These are phyloP conservation scores for Tulasnella sp. DNA, from an alignment of 768 basidiomycete genomes.

Conservation along the genomic window DNA sequence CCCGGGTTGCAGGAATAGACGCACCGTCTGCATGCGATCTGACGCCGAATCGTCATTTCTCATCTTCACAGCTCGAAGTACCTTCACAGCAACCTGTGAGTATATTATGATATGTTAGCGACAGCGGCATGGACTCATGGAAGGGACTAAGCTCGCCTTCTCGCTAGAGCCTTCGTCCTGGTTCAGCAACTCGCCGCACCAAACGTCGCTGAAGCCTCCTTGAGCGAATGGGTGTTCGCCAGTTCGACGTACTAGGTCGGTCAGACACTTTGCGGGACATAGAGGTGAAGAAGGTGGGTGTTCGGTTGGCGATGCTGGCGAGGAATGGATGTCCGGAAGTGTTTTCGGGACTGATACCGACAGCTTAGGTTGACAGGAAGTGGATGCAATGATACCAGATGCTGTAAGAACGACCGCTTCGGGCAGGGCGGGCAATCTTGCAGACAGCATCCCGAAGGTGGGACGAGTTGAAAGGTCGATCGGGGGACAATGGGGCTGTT, in stretches of 20 bases:
- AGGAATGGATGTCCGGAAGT: neutral
- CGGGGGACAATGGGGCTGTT: too few relatives aligned
- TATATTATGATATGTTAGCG: neutral
- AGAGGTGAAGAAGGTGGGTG: neutral
- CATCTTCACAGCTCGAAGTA: slow-evolving; percentile 6
- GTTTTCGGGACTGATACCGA: too few relatives aligned
- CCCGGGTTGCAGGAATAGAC: neutral
- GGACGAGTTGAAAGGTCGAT: too few relatives aligned
- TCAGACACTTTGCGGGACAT: neutral
- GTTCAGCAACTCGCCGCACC: neutral
- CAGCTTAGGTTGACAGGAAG: neutral
- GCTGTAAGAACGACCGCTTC: neutral
- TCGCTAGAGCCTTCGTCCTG: neutral
- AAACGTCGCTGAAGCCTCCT: slow-evolving; percentile 15
- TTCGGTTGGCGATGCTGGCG: neutral
- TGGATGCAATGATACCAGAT: neutral
- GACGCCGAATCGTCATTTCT: neutral
- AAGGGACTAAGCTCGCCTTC: neutral
- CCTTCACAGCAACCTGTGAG: slow-evolving; percentile 7
- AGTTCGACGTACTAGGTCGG: neutral
- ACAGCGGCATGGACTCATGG: neutral
- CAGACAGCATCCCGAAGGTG: too few relatives aligned
- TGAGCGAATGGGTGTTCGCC: neutral
- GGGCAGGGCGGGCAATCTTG: neutral
- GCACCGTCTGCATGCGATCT: slow-evolving; percentile 1